Evolutionary conservation across 176 grass and related monocot genomes (phyloP).

Genomic region (Cymbopogon citratus): DNA sequence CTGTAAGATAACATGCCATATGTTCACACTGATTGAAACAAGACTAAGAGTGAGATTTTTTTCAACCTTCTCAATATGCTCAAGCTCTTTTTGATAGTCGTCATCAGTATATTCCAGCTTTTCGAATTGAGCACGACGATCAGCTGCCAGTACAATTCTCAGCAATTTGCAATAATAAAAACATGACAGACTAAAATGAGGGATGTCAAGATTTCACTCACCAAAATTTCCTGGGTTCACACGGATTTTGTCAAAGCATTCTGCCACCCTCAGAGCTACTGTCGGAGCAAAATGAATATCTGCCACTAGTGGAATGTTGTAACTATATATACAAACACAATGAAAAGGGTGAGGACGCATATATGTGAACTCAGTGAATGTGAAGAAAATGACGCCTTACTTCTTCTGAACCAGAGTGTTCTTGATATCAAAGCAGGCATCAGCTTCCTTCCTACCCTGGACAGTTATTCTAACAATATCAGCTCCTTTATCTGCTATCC

Average conservation of each 20-base stretch:
- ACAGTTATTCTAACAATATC: conserved; percentile 97
- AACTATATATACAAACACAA: conserved; percentile 50
- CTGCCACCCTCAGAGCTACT: conserved; percentile 86
- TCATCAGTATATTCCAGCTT: conserved; percentile 82
- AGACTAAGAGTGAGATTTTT: conserved; percentile 3
- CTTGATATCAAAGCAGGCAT: conserved; percentile 96
- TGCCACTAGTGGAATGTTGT: conserved; percentile 95
- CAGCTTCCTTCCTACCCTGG: conserved; percentile 95
- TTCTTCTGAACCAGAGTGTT: conserved; percentile 97
- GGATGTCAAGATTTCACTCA: conserved; percentile 27
- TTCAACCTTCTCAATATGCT: conserved; percentile 89
- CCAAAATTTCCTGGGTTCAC: conserved; percentile 99
- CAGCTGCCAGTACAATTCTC: conserved; percentile 60
- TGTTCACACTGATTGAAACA: neutral
- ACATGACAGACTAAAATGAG: conserved; percentile 10
- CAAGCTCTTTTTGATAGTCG: conserved; percentile 87
- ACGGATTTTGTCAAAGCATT: conserved; percentile 99
- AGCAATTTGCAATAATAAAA: neutral
- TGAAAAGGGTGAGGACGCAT: conserved; percentile 1
- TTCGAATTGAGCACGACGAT: conserved; percentile 96
- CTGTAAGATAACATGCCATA: neutral
- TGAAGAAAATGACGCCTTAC: conserved; percentile 41
- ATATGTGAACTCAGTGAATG: conserved; percentile 11
- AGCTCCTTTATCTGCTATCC: conserved; percentile 94
- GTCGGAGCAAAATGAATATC: conserved; percentile 99